Base-by-base conservation (phyloP, 225 moss, liverwort and hornwort genomes). In the Bryum argenteum region DNA sequence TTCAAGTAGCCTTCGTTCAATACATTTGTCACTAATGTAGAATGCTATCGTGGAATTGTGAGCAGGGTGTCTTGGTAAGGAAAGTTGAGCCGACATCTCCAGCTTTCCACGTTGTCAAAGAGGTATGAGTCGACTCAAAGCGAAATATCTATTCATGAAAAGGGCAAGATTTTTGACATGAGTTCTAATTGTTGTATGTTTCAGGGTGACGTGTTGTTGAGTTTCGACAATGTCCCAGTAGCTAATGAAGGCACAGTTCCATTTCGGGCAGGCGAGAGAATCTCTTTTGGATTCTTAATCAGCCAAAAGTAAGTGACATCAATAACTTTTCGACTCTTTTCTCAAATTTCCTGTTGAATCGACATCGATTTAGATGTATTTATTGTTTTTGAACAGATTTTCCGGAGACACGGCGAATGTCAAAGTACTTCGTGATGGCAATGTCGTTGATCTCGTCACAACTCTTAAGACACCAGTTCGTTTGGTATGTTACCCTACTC, bases 241-340 rank as follows among this genome's bases (percentile, higher is more conserved):
- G 94, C 98, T 67, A 98, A 98, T 73, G 94, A 98, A 84, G 98
- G 98, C 70, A 98, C 98, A 28, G 94, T 94, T 65, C 94, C 98
- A 12, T 98, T 98, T 67, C 89, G 94, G 72, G 92, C 92, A 66
- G 94, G 92, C 64, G 97, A 98, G 75, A 92, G 97, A 59, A 98
- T 98, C 71, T 92, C 94, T 15, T 98, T 98, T 56, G 94, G 90
- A 9, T 98, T 98, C 77, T 88, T 98, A 70, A 90, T 94, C 28
- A 98, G 97, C 82, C 97, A 98, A 77, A 98, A 98, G 97, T 98
- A 98, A 98, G 97, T 98, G 92, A 63, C 62, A 19, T 70, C 9
- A 39, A 41, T 50, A 15, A 19, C 63, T 61, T 58, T 6, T 5
- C 6, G 40, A 51, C 33, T 1, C 48, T 39, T 12, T 40, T 41